Evolutionary conservation across 768 basidiomycete species (phyloP), one percentile per base, ranked within the genome.

Genomic region (Russula sp.): DNA sequence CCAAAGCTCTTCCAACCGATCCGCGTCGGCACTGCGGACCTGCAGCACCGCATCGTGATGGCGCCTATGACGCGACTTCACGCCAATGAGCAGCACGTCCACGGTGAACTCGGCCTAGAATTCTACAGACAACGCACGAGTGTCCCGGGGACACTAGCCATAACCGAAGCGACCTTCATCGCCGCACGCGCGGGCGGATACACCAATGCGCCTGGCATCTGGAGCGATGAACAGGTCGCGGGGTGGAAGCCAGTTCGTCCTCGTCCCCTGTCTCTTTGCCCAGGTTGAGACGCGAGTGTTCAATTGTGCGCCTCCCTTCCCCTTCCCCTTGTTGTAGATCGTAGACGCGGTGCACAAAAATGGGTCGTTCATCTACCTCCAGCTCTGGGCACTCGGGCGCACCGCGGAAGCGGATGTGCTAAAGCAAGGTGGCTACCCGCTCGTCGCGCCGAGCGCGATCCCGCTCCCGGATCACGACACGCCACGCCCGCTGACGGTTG

Each of bases 51-150:
- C 4, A 73, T 85, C 48, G 80, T 81, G 11, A 74, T 84, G 47
- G 80, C 83, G 0, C 85, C 85, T 1, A 68, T 82, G 42, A 86
- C 84, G 1, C 78, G 84, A 4, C 9, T 53, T 70, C 75, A 79
- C 50, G 78, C 78, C n/a, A 69, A 73, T 39, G 62, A 55, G 0
- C 52, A 66, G 7, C 75, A 79, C 59, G 76, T 77, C 6, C 78
- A 40, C 14, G 40, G 40, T 40, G 40, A 40, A 14, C 40, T 40
- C 22, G 27, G 27, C 27, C 27, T 27, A 27, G 27, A 27, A 27
- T 27, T 27, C 27, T 27, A 27, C 27, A 27, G 27, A 27, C 27
- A 27, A 27, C 27, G 27, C 27, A 27, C 27, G 27, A 27, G 27
- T 27, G 27, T 27, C 27, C 27, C 27, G 27, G 27, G 27, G 27